Conservation (phyloP, 495 filamentous ascomycete genomes). For the Pyrenula massariospora region DNA sequence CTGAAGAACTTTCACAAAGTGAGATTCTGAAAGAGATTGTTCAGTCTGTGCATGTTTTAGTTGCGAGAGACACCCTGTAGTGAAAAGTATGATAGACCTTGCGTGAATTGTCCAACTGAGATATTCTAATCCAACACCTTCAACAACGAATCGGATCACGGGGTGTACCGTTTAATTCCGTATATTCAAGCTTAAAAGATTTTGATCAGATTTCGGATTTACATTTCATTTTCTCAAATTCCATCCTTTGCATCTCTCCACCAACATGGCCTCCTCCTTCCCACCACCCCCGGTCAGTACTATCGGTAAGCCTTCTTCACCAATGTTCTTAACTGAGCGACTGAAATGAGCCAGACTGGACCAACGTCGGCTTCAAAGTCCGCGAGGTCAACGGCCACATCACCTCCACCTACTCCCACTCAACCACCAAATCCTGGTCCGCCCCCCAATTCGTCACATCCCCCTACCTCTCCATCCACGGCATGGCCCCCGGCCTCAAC, state of each 20-base stretch:
- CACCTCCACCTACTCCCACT: conserved; percentile 58
- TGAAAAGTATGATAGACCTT: no score
- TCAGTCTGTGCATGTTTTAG: no score
- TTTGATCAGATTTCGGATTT: no score
- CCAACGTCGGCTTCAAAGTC: conserved; percentile 78
- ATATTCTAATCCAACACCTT: no score
- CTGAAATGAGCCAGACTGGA: conserved; percentile 52
- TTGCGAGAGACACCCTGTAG: no score
- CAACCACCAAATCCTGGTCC: conserved; percentile 54
- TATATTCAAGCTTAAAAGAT: no score
- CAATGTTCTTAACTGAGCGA: neutral
- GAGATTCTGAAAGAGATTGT: no score
- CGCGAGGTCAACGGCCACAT: conserved; percentile 55
- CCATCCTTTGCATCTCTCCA: neutral
- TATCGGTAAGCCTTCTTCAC: conserved; percentile 38
- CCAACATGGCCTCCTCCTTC: conserved; percentile 31
- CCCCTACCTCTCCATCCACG: conserved; percentile 73
- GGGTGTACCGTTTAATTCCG: no score
- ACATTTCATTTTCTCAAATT: no score
- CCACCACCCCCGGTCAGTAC: conserved; percentile 73
- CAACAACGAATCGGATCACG: no score
- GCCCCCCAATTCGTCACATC: conserved; percentile 59
- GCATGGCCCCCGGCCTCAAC: conserved; percentile 82
- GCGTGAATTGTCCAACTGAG: no score
- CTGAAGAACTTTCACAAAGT: no score